Percentiles rank a stretch among this genome's conserved stretches.
phyloP scores from a whole-genome alignment of 1,139 yeast species.

The Zygotorulaspora mrakii region DNA sequence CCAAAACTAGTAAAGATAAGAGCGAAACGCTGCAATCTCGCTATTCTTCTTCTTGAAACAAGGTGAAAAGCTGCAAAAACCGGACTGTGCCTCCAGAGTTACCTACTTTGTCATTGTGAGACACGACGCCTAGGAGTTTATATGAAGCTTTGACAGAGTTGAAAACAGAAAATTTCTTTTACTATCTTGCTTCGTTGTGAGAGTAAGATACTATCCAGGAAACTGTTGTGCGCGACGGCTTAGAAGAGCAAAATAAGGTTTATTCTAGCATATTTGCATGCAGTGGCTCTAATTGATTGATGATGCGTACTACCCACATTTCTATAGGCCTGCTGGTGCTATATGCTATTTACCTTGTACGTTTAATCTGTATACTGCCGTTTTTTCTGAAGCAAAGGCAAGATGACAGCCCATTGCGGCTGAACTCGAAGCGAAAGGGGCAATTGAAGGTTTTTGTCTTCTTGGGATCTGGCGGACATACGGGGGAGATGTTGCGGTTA shows the following conservation, averaged over 20 bases:
- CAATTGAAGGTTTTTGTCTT: constrained; percentile 43
- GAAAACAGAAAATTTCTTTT: too few species aligned
- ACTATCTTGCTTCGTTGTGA: background rate
- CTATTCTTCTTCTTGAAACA: constrained; percentile 1
- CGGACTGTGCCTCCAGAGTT: background rate
- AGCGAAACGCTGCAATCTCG: background rate
- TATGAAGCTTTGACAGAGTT: background rate
- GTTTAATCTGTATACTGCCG: constrained; percentile 12
- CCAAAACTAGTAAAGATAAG: background rate
- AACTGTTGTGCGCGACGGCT: too few species aligned
- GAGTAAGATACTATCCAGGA: too few species aligned
- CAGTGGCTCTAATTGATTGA: too few species aligned
- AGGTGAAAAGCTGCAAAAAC: too few species aligned
- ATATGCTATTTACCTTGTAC: constrained; percentile 10
- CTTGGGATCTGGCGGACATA: constrained; percentile 89
- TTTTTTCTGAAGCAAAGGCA: constrained; percentile 5
- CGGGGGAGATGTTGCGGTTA: constrained; percentile 87
- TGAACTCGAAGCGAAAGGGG: constrained; percentile 1
- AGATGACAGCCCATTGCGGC: constrained; percentile 2
- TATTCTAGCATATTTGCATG: too few species aligned
- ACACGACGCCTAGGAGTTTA: too few species aligned
- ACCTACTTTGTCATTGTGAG: too few species aligned
- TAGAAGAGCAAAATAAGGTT: too few species aligned
- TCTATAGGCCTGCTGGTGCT: constrained; percentile 7
- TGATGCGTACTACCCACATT: constrained; percentile 7